Base-by-base conservation (phyloP, 2,329 filamentous ascomycete species). In the Colletotrichum somersetense region DNA sequence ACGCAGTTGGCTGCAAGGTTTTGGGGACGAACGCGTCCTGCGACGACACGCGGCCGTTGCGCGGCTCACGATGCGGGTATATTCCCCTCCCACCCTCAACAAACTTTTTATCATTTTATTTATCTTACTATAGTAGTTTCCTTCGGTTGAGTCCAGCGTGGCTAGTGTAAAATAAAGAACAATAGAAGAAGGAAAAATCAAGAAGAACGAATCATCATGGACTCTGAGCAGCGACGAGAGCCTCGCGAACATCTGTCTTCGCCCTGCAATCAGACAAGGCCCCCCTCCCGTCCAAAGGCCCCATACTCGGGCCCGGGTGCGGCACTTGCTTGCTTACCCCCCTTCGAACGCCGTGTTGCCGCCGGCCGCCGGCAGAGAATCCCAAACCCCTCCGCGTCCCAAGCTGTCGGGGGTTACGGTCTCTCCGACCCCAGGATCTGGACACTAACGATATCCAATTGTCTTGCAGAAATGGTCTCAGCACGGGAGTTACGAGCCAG, bases 321-420 rank as follows among this genome's bases (percentile, higher is more conserved):
- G 20, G 55, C 35, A 56, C 20, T n/a, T n/a, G 53, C 30, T 18
- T 20, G 42, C 5, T 3, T 5, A 7, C 42, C 44, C 44, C 20
- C 12, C 33, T 35, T 57, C 6, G n/a, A 57, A 40, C 14, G 55
- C 55, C 55, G 55, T 14, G 53, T 6, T 30, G 30, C 35, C 55
- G 35, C 14, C n/a, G 55, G 35, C 55, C 35, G 20, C 10, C 55
- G 35, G 55, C 55, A 57, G 55, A 57, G 35, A 40, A 23, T 57
- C 35, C 33, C 10, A 33, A 56, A 20, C 35, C 20, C 55, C 35
- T 46, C 35, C 20, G 33, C 20, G 33, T 33, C 35, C 55, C 35
- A 38, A 14, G 5, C 33, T 20, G n/a, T 57, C 35, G 55, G 35
- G 14, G 18, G 38, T 5, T 16, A n/a, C 55, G 35, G 55, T 18